phyloP scores from a whole-genome alignment of 2,329 filamentous ascomycete genomes.

The Penicillium sp. region DNA sequence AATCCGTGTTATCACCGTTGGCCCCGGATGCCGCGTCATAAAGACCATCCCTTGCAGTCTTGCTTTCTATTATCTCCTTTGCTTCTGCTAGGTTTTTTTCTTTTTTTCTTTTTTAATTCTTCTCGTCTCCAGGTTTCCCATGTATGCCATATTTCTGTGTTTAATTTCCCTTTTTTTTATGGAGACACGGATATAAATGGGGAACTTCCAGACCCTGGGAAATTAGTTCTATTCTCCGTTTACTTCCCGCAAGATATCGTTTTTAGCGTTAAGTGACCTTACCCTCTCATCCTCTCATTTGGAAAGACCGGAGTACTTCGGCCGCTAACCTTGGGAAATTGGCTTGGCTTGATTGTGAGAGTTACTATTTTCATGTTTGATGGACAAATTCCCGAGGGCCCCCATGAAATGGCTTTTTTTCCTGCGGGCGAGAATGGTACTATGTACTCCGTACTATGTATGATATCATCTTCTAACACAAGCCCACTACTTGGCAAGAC shows the following conservation, averaged over 20 bases:
- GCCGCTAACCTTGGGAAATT: constrained; percentile 3
- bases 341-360: constrained; percentile 1
- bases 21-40: constrained; percentile 1
- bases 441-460: neutral
- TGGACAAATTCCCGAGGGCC: neutral
- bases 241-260: neutral
- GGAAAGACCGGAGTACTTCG: constrained; percentile 12
- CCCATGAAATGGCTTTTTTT: neutral
- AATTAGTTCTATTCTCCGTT: neutral
- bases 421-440: neutral
- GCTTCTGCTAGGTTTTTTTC: neutral
- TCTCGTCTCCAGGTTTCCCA: neutral
- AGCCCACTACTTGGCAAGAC: neutral
- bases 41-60: constrained; percentile 4
- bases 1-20: neutral
- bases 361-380: neutral
- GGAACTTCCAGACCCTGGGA: neutral
- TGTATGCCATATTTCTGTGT: neutral
- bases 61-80: neutral
- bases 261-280: neutral
- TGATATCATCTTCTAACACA: neutral
- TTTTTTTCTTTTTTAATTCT: neutral
- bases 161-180: neutral
- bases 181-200: constrained; percentile 1
- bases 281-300: neutral